phyloP scores from a whole-genome alignment of 2,329 filamentous ascomycete genomes.

The Aspergillus sergii region DNA sequence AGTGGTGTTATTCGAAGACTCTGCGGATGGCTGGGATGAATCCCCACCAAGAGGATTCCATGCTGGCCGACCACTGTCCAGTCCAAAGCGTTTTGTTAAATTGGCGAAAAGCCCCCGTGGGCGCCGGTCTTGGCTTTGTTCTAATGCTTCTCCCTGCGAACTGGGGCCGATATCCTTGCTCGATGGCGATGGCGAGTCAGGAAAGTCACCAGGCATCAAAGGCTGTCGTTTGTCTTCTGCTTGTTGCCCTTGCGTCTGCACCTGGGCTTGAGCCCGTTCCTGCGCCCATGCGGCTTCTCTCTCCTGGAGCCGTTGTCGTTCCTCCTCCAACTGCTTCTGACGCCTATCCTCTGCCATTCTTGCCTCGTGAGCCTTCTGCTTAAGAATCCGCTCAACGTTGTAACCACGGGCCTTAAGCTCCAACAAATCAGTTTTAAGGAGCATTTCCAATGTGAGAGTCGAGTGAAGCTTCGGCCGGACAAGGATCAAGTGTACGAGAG shows the following conservation, averaged over 20 bases:
- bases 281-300: slow-evolving; percentile 56
- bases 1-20: slow-evolving; percentile 23
- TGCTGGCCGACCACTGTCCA: slow-evolving; percentile 54
- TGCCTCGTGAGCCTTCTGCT: slow-evolving; percentile 83
- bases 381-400: slow-evolving; percentile 92
- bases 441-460: slow-evolving; percentile 85
- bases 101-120: slow-evolving; percentile 66
- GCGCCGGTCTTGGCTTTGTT: slow-evolving; percentile 45
- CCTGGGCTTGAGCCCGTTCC: slow-evolving; percentile 32
- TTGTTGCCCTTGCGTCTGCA: slow-evolving; percentile 26
- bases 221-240: slow-evolving; percentile 37
- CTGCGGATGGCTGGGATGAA: slow-evolving; percentile 25
- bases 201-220: slow-evolving; percentile 75
- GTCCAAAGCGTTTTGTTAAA: slow-evolving; percentile 67
- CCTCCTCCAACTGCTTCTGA: slow-evolving; percentile 70
- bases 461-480: slow-evolving; percentile 84
- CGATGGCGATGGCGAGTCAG: slow-evolving; percentile 68
- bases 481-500: slow-evolving; percentile 78
- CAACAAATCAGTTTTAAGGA: slow-evolving; percentile 81
- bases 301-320: slow-evolving; percentile 69
- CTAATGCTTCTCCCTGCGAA: slow-evolving; percentile 25
- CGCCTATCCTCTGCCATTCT: slow-evolving; percentile 82
- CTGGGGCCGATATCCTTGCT: slow-evolving; percentile 32
- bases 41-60: slow-evolving; percentile 26
- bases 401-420: slow-evolving; percentile 86